Conservation (phyloP, 495 filamentous ascomycete genomes). For the Chaetomium fimeti region DNA sequence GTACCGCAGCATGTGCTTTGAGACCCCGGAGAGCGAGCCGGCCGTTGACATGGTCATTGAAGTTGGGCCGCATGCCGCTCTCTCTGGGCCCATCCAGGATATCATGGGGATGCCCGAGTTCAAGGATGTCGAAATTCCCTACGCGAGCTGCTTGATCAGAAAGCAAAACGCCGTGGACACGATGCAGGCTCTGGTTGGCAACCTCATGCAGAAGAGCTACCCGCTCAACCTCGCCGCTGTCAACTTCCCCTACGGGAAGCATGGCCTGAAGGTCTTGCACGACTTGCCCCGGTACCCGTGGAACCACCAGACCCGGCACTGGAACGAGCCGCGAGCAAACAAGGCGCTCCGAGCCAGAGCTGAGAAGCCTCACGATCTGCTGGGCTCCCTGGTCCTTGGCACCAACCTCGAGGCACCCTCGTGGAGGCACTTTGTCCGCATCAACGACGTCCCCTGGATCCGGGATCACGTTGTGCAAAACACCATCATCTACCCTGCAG, state of each 20-base stretch:
- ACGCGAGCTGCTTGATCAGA: conserved; percentile 33
- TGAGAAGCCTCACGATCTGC: conserved; percentile 45
- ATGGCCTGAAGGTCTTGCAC: conserved; percentile 37
- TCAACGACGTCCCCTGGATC: conserved; percentile 49
- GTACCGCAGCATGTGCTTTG: conserved; percentile 36
- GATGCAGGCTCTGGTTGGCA: conserved; percentile 33
- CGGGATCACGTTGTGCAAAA: conserved; percentile 44
- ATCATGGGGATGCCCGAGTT: conserved; percentile 41
- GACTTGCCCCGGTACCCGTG: conserved; percentile 46
- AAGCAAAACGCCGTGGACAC: conserved; percentile 37
- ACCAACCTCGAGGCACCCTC: conserved; percentile 41
- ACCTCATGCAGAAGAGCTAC: conserved; percentile 39
- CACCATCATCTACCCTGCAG: conserved; percentile 54
- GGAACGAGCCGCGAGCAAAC: conserved; percentile 46
- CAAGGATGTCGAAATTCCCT: conserved; percentile 28
- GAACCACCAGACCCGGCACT: conserved; percentile 47
- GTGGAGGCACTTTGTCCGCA: conserved; percentile 43
- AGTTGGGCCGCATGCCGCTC: conserved; percentile 42
- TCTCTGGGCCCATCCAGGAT: conserved; percentile 55
- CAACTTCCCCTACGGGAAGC: conserved; percentile 36
- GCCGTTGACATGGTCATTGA: conserved; percentile 40
- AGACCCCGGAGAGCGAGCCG: conserved; percentile 8
- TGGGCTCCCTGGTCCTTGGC: conserved; percentile 42
- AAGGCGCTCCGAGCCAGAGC: conserved; percentile 41
- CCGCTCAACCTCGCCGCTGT: conserved; percentile 43